A percentile compares a stretch with the other conserved stretches of the same genome.
These are phyloP conservation scores for Rutstroemia sp. DNA, from an alignment of 2,329 filamentous ascomycete species.

Conservation along the genomic window DNA sequence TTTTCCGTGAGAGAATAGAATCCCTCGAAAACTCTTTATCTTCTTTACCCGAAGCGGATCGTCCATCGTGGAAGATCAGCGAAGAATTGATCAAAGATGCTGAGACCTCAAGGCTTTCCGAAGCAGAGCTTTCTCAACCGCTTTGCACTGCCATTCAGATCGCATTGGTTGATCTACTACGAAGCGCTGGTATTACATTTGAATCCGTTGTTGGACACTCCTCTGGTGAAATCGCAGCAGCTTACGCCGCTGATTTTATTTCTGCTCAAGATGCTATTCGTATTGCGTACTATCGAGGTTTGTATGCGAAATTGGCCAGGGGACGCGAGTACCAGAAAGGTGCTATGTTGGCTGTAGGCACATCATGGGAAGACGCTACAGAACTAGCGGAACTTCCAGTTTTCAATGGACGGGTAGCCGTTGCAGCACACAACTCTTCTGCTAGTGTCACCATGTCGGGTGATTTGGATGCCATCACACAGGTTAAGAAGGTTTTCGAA, in stretches of 20 bases:
- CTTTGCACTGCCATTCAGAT: slow-evolving; percentile 41
- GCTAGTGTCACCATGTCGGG: slow-evolving; percentile 23
- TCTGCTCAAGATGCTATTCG: slow-evolving; percentile 26
- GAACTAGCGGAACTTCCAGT: slow-evolving; percentile 9
- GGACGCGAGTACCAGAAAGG: slow-evolving; percentile 11
- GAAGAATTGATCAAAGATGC: slow-evolving; percentile 30
- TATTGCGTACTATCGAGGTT: slow-evolving; percentile 15
- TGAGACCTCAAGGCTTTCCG: slow-evolving; percentile 29
- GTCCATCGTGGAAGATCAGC: slow-evolving; percentile 14
- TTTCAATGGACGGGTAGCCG: slow-evolving; percentile 7
- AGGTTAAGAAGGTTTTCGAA: slow-evolving; percentile 8
- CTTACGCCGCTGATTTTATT: slow-evolving; percentile 33
- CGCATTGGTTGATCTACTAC: slow-evolving; percentile 36
- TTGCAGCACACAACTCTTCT: slow-evolving; percentile 25
- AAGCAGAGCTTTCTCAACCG: slow-evolving; percentile 27
- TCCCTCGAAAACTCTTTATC: slow-evolving; percentile 3
- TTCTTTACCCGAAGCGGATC: slow-evolving; percentile 1
- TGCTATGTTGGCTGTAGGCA: slow-evolving; percentile 23
- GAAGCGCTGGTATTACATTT: slow-evolving; percentile 34
- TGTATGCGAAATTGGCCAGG: slow-evolving; percentile 11
- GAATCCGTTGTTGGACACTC: slow-evolving; percentile 37
- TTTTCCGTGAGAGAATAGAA: slow-evolving; percentile 6
- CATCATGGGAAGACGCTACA: slow-evolving; percentile 14
- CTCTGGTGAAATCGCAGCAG: slow-evolving; percentile 20
- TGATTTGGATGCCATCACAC: slow-evolving; percentile 12